phyloP scores from a whole-genome alignment of 306 rosid species.

The Lotus japonicus region DNA sequence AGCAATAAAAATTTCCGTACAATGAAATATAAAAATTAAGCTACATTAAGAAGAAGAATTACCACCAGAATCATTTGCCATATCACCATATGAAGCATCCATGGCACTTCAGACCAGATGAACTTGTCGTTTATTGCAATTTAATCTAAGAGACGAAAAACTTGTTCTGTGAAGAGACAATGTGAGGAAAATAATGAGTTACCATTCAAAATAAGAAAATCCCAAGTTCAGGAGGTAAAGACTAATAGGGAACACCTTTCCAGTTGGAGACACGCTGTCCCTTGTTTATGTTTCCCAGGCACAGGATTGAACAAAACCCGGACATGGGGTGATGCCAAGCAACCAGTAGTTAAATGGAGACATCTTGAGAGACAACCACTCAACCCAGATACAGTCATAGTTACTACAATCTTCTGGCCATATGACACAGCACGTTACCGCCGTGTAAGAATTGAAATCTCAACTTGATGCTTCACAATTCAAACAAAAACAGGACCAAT shows the following conservation, averaged over 20 bases:
- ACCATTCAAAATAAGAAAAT: slow-evolving; percentile 1
- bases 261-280: slow-evolving; percentile 19
- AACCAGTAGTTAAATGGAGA: slow-evolving; percentile 34
- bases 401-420: slow-evolving; percentile 2
- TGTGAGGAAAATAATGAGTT: neutral
- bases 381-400: slow-evolving; percentile 58
- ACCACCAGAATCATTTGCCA: slow-evolving; percentile 59
- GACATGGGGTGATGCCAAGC: slow-evolving; percentile 12
- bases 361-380: slow-evolving; percentile 53
- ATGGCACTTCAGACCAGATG: slow-evolving; percentile 51
- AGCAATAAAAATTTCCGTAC: neutral
- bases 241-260: slow-evolving; percentile 42
- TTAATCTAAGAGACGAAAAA: slow-evolving; percentile 26
- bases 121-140: slow-evolving; percentile 22
- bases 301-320: slow-evolving; percentile 22
- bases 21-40: neutral
- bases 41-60: slow-evolving; percentile 23
- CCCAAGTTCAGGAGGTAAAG: slow-evolving; percentile 3
- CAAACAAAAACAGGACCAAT: neutral
- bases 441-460: slow-evolving; percentile 9
- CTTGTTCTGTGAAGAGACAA: slow-evolving; percentile 14
- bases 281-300: slow-evolving; percentile 25
- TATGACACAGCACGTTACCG: neutral
- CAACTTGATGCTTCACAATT: slow-evolving; percentile 15
- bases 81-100: slow-evolving; percentile 85